Conservation (phyloP, 495 filamentous ascomycete genomes). For the Neurospora pannonica region DNA sequence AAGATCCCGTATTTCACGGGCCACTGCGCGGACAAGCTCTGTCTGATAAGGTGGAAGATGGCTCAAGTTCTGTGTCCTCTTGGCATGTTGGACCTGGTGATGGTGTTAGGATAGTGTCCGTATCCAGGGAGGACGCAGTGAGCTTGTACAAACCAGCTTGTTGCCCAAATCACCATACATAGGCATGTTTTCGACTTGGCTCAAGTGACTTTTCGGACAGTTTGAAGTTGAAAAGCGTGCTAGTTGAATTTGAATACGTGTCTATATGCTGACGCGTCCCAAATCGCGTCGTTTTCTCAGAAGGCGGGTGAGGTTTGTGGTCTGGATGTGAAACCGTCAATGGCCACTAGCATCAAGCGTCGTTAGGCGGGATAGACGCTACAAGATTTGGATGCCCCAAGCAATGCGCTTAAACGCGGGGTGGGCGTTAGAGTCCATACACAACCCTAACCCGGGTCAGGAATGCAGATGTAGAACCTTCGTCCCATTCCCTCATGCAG, state of each 20-base stretch:
- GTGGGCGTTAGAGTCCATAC: neutral
- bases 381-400: neutral
- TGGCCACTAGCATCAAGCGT: neutral
- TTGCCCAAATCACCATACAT: slow-evolving; percentile 93
- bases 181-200: slow-evolving; percentile 64
- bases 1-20: slow-evolving; percentile 87
- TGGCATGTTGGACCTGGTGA: slow-evolving; percentile 88
- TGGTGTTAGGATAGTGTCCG: slow-evolving; percentile 9
- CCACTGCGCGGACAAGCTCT: slow-evolving; percentile 78
- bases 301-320: neutral
- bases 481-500: neutral
- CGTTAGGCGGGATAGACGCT: neutral
- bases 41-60: slow-evolving; percentile 91
- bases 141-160: slow-evolving; percentile 53
- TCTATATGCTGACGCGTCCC: neutral
- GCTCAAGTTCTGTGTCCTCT: slow-evolving; percentile 80
- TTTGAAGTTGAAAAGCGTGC: neutral
- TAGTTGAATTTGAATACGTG: neutral
- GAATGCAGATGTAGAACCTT: neutral
- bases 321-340: neutral
- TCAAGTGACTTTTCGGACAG: slow-evolving; percentile 49
- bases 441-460: neutral
- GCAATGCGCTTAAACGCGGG: neutral
- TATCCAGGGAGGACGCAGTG: neutral
- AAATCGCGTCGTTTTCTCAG: neutral